Conservation (phyloP, 805 yeast species). For the Pichia rugopelliculosa region DNA sequence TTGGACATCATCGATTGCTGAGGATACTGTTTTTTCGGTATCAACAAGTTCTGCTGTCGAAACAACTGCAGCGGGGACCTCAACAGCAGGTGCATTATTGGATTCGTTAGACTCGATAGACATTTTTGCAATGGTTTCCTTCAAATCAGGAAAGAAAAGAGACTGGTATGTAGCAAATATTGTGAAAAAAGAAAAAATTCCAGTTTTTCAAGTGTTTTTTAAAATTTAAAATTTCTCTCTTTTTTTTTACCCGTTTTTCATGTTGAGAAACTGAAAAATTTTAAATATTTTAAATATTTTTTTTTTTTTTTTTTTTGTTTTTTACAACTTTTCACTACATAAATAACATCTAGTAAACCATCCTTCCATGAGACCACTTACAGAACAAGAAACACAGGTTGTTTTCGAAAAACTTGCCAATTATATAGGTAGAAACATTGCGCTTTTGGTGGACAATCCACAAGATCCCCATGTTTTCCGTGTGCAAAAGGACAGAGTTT, state of each 20-base stretch:
- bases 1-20: neutral
- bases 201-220: too few species aligned
- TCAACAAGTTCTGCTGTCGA: neutral
- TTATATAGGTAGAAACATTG: slow-evolving; percentile 93
- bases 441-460: slow-evolving; percentile 75
- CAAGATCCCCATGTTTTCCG: slow-evolving; percentile 92
- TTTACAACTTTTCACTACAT: too few species aligned
- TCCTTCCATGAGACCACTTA: slow-evolving; percentile 76
- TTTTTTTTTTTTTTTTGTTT: neutral
- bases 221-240: neutral
- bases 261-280: slow-evolving; percentile 1
- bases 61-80: neutral
- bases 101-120: neutral
- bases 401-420: slow-evolving; percentile 95
- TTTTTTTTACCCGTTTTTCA: neutral
- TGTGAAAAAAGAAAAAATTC: too few species aligned
- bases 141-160: neutral
- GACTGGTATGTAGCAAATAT: too few species aligned
- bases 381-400: slow-evolving; percentile 94
- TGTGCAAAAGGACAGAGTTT: slow-evolving; percentile 92
- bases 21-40: neutral
- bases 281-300: neutral
- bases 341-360: too few species aligned
- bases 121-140: neutral
- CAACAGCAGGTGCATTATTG: neutral